phyloP scores from a whole-genome alignment of 1,284 basidiomycete species.

The Malassezia yamatoensis region DNA sequence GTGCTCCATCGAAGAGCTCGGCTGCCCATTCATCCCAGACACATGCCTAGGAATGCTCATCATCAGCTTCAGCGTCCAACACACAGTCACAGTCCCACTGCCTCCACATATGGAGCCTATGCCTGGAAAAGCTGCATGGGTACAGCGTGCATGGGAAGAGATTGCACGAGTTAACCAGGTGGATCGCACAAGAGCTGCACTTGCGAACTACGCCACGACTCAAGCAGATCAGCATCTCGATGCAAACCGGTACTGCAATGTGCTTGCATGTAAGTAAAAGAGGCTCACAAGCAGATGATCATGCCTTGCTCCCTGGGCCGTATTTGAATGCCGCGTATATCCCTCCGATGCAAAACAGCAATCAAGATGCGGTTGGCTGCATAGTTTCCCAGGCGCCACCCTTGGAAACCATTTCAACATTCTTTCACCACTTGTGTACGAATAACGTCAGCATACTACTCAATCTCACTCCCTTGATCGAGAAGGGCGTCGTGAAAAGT shows the following conservation, averaged over 20 bases:
- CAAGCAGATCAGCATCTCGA: background rate
- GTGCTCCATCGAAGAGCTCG: slow-evolving; percentile 20
- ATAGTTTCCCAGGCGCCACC: slow-evolving; percentile 93
- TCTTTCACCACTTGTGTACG: slow-evolving; percentile 52
- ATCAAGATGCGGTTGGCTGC: slow-evolving; percentile 53
- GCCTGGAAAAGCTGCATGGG: background rate
- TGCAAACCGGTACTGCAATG: slow-evolving; percentile 14
- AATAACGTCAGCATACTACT: slow-evolving; percentile 25
- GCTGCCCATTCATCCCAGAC: background rate
- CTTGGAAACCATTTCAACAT: slow-evolving; percentile 77
- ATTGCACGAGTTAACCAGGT: too few relatives aligned
- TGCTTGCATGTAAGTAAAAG: slow-evolving; percentile 7
- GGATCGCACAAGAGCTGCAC: background rate
- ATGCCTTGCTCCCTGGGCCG: slow-evolving; percentile 24
- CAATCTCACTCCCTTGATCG: slow-evolving; percentile 40
- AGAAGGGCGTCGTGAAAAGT: slow-evolving; percentile 31
- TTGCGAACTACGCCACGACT: background rate
- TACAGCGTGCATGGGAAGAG: background rate
- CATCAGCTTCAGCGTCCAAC: slow-evolving; percentile 1
- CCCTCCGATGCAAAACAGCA: slow-evolving; percentile 18
- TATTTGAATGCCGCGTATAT: slow-evolving; percentile 38
- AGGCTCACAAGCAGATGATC: slow-evolving; percentile 20
- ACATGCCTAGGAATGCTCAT: background rate
- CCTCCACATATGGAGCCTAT: background rate
- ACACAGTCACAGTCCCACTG: background rate